Evolutionary conservation across 441 rosid genomes (phyloP), one percentile per base, ranked within the genome.

Genomic region (Pelargonium myrrhifolium): DNA sequence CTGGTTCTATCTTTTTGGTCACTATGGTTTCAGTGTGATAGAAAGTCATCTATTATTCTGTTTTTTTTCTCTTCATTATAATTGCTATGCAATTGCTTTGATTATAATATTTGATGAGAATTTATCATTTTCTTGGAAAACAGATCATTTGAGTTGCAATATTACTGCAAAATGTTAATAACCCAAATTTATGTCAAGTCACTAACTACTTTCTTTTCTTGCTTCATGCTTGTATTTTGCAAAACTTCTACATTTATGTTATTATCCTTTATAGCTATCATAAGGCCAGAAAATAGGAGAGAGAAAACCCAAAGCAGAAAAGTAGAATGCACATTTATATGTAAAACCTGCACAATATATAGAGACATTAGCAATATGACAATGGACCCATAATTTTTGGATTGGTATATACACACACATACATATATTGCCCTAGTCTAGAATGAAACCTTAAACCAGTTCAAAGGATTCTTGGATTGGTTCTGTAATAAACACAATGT

Each of bases 1-100:
- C 80, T 37, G 81, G 74, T 82, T 82, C 85, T 68, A 18, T 58
- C 61, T 64, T 53, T 71, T 35, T 68, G 17, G 51, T 49, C 21
- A 26, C 21, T 28, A 21, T 5, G n/a, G 31, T 58, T 62, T n/a
- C 60, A 20, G 3, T 45, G 40, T 62, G 39, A 26, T 66, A 40
- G 17, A 74, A 78, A 72, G 84, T 76, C 75, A 65, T 20, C 75
- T 10, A 51, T 68, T 69, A 10, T 70, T 68, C 49, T 31, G 65
- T 22, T 31, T 66, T 0, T n/a, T 21, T 58, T 7, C n/a, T 24
- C n/a, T 1, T 12, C 26, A 14, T 18, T 31, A 18, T 66, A 6
- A 4, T 21, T 15, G 5, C 22, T 53, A 53, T 53, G 59, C 11
- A 53, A 2, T 53, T 55, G 10, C 60, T 55, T 55, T 55, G 60